Percentiles rank a stretch among this genome's conserved stretches.
These are phyloP conservation scores for Pleurotus salmoneostramineus DNA, from an alignment of 768 basidiomycete species.

Conservation along the genomic window DNA sequence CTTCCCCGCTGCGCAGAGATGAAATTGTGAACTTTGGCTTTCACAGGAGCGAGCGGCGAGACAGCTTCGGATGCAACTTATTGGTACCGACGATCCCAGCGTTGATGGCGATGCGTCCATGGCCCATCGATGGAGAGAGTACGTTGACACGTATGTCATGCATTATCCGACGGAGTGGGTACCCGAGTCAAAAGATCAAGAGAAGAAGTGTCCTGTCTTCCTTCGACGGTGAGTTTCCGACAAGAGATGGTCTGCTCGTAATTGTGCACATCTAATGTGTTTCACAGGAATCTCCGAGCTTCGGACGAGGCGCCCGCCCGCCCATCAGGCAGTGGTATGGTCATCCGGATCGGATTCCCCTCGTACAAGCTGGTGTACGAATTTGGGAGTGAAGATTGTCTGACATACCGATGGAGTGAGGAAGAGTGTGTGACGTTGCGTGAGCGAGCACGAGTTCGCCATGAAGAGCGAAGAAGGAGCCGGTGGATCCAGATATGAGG, in stretches of 20 bases:
- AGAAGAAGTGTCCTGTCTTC: conserved; percentile 38
- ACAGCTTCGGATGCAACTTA: conserved; percentile 57
- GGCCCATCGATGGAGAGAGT: conserved; percentile 65
- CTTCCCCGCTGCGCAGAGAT: conserved; percentile 3
- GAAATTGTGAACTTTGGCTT: conserved; percentile 10
- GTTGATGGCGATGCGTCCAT: conserved; percentile 48
- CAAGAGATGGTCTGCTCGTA: neutral
- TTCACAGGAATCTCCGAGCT: conserved; percentile 42
- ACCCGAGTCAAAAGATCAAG: conserved; percentile 32
- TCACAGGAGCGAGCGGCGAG: conserved; percentile 51
- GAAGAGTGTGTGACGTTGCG: conserved; percentile 27
- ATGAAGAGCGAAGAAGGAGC: conserved; percentile 55
- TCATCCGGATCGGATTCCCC: conserved; percentile 52
- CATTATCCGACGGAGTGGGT: conserved; percentile 71
- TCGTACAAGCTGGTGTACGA: conserved; percentile 73
- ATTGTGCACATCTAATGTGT: too few species aligned
- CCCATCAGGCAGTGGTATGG: conserved; percentile 31
- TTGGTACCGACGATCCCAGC: conserved; percentile 63
- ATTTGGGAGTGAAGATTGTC: conserved; percentile 54
- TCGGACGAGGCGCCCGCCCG: conserved; percentile 38
- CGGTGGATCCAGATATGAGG: conserved; percentile 21
- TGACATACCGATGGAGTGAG: conserved; percentile 35
- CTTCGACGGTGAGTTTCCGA: conserved; percentile 49
- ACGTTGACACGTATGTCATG: conserved; percentile 71
- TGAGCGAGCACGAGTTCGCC: conserved; percentile 37